Percentiles rank a stretch among this genome's conserved stretches.
Evolutionary conservation across 371 early-diverging fungal genomes (phyloP).

Genomic region (Fennellomyces sp.): DNA sequence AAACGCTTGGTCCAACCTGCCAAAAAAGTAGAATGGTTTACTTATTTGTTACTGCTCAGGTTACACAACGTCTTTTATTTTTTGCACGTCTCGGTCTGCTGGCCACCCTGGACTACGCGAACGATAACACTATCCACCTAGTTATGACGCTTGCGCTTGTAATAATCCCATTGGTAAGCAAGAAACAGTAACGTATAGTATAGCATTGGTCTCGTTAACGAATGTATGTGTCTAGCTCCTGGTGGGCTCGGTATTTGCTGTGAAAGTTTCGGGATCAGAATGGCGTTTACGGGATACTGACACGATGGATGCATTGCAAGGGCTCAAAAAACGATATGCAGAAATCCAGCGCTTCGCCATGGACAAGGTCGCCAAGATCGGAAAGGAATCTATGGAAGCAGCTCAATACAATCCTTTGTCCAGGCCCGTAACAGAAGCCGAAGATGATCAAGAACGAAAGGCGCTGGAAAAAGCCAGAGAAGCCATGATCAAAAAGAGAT

Average conservation of each 20-base stretch:
- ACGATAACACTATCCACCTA: background rate
- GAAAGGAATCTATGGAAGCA: slow-evolving; percentile 12
- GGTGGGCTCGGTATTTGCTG: too few relatives aligned
- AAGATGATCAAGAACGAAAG: background rate
- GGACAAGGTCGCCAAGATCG: slow-evolving; percentile 2
- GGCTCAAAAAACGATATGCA: slow-evolving; percentile 7
- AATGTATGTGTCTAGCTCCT: too few relatives aligned
- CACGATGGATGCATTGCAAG: background rate
- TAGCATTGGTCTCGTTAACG: background rate
- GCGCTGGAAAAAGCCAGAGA: background rate
- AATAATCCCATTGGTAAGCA: slow-evolving; percentile 1
- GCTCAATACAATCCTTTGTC: slow-evolving; percentile 3
- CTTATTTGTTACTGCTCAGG: background rate
- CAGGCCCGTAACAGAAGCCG: background rate
- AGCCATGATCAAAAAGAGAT: background rate
- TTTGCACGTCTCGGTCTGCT: slow-evolving; percentile 4
- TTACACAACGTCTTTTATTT: slow-evolving; percentile 8
- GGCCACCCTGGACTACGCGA: background rate
- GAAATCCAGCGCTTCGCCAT: slow-evolving; percentile 9
- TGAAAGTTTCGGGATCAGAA: too few relatives aligned
- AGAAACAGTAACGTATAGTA: too few relatives aligned
- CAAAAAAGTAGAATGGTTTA: background rate
- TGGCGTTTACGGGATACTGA: background rate
- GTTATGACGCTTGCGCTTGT: background rate
- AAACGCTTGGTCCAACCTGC: background rate